Evolutionary conservation across 345 rosid species (phyloP).

Genomic region (Streptanthus diversifolius): DNA sequence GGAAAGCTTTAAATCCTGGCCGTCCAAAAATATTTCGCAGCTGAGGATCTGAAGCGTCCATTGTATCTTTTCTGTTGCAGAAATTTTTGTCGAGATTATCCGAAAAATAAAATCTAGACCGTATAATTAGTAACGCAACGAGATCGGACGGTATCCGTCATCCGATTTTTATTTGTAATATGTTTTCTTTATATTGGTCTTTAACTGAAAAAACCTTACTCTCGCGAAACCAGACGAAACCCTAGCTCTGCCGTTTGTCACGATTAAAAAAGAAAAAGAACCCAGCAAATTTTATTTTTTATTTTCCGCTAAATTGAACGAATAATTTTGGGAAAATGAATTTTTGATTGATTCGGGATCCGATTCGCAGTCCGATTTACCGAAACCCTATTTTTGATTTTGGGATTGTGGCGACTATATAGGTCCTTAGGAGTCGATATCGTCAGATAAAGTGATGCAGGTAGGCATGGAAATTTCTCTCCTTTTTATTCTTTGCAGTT

Average conservation of each 20-base stretch:
- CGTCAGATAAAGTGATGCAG: conserved; percentile 35
- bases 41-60: conserved; percentile 25
- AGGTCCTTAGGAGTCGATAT: conserved; percentile 30
- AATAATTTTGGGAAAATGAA: conserved; percentile 27
- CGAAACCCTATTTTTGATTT: conserved; percentile 36
- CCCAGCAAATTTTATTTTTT: neutral
- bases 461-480: conserved; percentile 30
- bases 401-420: conserved; percentile 30
- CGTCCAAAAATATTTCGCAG: conserved; percentile 12
- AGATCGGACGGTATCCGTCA: conserved; percentile 13
- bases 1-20: neutral
- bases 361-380: conserved; percentile 38
- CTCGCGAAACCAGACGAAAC: conserved; percentile 57
- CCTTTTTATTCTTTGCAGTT: neutral
- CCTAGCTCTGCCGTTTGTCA: conserved; percentile 52
- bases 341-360: conserved; percentile 35
- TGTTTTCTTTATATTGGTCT: conserved; percentile 8
- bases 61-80: conserved; percentile 25
- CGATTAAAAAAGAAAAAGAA: conserved; percentile 31
- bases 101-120: neutral
- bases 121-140: conserved; percentile 5
- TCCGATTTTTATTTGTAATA: conserved; percentile 12
- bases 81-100: neutral
- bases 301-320: conserved; percentile 30
- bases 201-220: conserved; percentile 46